A percentile compares a stretch with the other conserved stretches of the same genome.
These are phyloP conservation scores for Cladophialophora carrionii DNA, from an alignment of 2,329 filamentous ascomycete species.

Conservation along the genomic window DNA sequence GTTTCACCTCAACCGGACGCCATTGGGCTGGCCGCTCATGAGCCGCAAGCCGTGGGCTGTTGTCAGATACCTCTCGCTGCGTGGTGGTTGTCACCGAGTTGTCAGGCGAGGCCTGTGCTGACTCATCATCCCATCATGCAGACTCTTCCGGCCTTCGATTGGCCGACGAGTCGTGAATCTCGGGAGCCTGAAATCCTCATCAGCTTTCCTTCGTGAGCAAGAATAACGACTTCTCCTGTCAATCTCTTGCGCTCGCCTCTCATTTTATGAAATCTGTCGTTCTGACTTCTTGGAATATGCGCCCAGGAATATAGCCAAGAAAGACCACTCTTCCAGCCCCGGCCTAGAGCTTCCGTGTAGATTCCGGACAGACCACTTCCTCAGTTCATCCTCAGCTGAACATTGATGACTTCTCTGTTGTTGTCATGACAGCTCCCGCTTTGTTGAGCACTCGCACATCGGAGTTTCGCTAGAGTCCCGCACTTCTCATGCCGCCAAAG, in stretches of 20 bases:
- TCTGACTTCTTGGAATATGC: background rate
- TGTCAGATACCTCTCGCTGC: too few relatives aligned
- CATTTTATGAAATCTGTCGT: background rate
- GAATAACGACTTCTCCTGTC: background rate
- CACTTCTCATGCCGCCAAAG: constrained; percentile 37
- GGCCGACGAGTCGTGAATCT: constrained; percentile 9
- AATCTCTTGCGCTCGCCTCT: background rate
- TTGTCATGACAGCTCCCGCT: constrained; percentile 18
- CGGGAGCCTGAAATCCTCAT: constrained; percentile 11
- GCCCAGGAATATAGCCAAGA: background rate
- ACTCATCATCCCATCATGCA: background rate
- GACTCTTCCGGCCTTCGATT: background rate
- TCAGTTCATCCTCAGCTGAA: background rate
- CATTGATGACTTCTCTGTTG: background rate
- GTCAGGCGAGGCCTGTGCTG: background rate
- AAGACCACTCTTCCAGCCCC: background rate
- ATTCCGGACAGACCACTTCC: background rate
- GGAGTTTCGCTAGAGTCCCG: constrained; percentile 7
- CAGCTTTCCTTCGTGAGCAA: background rate
- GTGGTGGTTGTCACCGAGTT: background rate
- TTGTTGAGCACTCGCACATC: background rate
- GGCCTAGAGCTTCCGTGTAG: constrained; percentile 4
- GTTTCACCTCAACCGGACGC: background rate
- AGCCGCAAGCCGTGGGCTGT: background rate
- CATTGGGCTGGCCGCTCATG: background rate